Evolutionary conservation across 768 basidiomycete genomes (phyloP).

Genomic region (Auricularia sp.): DNA sequence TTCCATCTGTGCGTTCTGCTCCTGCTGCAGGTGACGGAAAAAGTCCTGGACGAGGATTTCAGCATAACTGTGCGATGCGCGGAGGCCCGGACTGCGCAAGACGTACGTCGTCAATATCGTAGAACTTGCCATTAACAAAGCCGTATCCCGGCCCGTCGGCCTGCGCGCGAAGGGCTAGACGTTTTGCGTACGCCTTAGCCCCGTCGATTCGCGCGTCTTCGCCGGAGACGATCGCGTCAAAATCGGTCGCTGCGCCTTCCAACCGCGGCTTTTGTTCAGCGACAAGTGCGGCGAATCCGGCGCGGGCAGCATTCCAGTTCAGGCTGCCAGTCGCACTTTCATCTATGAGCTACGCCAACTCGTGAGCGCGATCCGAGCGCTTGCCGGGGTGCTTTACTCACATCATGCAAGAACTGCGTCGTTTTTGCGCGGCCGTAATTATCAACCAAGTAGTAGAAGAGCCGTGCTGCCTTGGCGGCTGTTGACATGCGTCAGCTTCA

Average conservation of each 20-base stretch:
- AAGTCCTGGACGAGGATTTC: slow-evolving; percentile 41
- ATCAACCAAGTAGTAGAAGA: slow-evolving; percentile 59
- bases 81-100: not conserved
- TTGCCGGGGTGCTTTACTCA: not conserved
- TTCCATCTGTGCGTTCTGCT: slow-evolving; percentile 48
- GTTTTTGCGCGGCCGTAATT: slow-evolving; percentile 56
- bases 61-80: slow-evolving; percentile 3
- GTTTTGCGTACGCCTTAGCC: slow-evolving; percentile 42
- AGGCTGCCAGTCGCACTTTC: slow-evolving; percentile 25
- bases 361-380: not conserved
- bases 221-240: slow-evolving; percentile 32
- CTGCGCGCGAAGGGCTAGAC: slow-evolving; percentile 37
- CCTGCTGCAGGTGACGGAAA: slow-evolving; percentile 49
- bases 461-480: slow-evolving; percentile 50
- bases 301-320: slow-evolving; percentile 35
- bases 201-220: slow-evolving; percentile 30
- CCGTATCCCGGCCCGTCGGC: slow-evolving; percentile 43
- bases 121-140: slow-evolving; percentile 86
- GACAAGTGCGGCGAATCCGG: slow-evolving; percentile 29
- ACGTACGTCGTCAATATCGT: slow-evolving; percentile 57
- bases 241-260: slow-evolving; percentile 22
- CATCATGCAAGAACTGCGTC: slow-evolving; percentile 33
- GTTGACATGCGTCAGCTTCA: slow-evolving; percentile 26
- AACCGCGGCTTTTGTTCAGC: slow-evolving; percentile 19
- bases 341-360: slow-evolving; percentile 10